Evolutionary conservation across 305 asterid genomes (phyloP), one percentile per base, ranked within the genome.

Genomic region (Fraxinus xanthoxyloides): DNA sequence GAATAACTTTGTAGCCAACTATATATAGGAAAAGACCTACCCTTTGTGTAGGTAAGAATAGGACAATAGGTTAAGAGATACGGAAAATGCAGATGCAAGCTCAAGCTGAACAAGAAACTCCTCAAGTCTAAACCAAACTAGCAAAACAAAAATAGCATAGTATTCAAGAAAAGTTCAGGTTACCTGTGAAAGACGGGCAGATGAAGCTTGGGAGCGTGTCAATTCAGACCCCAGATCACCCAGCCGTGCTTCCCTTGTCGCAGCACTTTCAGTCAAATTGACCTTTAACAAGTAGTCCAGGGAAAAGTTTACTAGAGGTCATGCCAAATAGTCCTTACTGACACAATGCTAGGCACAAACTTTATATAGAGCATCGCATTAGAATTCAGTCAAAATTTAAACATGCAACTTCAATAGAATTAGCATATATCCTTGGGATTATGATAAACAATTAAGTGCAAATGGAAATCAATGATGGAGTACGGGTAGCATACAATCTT

Each of bases 111-210:
- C 70, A 61, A 61, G 28, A 24, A 61, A 7, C 70, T 61, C 31
- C 70, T 61, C 31, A 61, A 21, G 70, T 21, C 12, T 21, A 59
- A 19, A 17, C 28, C 24, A 59, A 7, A 4, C 70, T 21, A 10
- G 5, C 24, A 3, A 63, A 63, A 63, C 13, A 38, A 72, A 80
- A 77, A 43, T 40, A 9, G 75, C 80, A 12, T 8, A 77, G 32
- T 5, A 40, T 30, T 30, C 1, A 36, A 56, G 35, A 78, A 65
- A 9, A 26, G 10, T 65, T 36, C 36, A 75, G 9, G 78, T 79
- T 85, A 93, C 98, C 91, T 92, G 98, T 84, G 82, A 78, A 81
- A 88, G 80, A 24, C 97, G 94, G 23, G 93, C 84, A 80, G 90
- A 83, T 21, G 90, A 82, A 83, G 97, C 94, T 46, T 87, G 91